Base-by-base conservation (phyloP, 106 monocot genomes). In the Dendrobium huoshanense region DNA sequence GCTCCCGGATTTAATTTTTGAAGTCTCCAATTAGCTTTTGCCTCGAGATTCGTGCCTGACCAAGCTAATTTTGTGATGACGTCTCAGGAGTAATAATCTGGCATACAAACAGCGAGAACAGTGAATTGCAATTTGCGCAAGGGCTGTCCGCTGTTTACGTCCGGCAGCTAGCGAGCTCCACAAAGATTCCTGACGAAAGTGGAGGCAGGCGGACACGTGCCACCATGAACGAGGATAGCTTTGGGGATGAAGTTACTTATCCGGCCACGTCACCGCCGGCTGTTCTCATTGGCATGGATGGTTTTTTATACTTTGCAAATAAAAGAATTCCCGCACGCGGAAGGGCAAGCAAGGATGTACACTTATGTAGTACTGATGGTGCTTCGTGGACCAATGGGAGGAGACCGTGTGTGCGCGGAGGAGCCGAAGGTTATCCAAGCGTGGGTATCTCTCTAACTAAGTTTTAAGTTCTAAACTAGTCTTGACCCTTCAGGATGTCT, bases 231-330 rank as follows among this genome's bases (percentile, higher is more conserved):
- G 7, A 68, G 10, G 13, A 31, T 68, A 33, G 68, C 25, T 20
- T 70, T 33, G 37, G 33, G 13, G n/a, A 24, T 5, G 72, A 9
- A 48, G 76, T 41, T 76, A 17, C 76, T 76, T 49, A 49, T 76
- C 76, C 49, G 24, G 76, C 47, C 76, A 76, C 76, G 76, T 76
- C 76, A 49, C 22, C 19, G 47, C 20, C 17, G 76, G 49, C 10
- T 27, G 0, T 61, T 61, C 61, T 22, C 61, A 61, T 61, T 22
- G 61, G 70, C 13, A 33, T 15, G 24, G 27, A 68, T 29, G 58
- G 58, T 19, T 19, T 2, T 2, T 20, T 58, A 22, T 9, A 61
- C 22, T 61, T 22, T 19, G 61, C 61, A 1, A 6, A 22, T 61
- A 22, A 61, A 22, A n/a, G 61, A 61, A 16, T 51, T 51, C 51